Conservation (phyloP, 345 rosid species). For the Dimocarpus longan region DNA sequence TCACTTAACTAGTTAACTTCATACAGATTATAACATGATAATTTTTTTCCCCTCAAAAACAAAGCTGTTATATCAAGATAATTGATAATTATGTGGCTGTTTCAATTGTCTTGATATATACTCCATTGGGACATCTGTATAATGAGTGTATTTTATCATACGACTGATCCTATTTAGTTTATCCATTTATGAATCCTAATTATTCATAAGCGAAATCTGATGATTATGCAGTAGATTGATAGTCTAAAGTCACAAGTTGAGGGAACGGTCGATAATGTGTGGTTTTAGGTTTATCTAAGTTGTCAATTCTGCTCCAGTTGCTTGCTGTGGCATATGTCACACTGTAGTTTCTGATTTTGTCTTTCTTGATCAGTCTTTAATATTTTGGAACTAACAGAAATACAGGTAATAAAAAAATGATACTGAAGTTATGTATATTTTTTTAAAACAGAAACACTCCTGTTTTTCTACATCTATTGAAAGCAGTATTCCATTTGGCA, state of each 20-base stretch:
- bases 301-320: not conserved
- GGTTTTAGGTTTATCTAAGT: conserved; percentile 1
- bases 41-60: not conserved
- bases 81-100: not conserved
- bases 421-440: not conserved
- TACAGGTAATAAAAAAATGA: not conserved
- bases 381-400: not conserved
- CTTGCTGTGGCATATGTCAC: not conserved
- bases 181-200: not conserved
- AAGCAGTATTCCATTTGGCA: not conserved
- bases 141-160: not conserved
- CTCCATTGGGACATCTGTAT: not conserved
- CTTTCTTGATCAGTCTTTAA: conserved; percentile 1
- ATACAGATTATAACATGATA: not conserved
- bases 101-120: not conserved
- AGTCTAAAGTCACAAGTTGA: not conserved
- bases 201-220: not conserved
- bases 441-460: not conserved
- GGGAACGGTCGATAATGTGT: not conserved
- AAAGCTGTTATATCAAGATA: not conserved
- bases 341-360: not conserved
- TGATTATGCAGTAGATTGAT: not conserved
- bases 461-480: not conserved
- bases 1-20: not conserved
- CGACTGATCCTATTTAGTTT: not conserved